These are phyloP conservation scores for Narthecium ossifragum DNA, from an alignment of 106 monocot species.

Conservation along the genomic window DNA sequence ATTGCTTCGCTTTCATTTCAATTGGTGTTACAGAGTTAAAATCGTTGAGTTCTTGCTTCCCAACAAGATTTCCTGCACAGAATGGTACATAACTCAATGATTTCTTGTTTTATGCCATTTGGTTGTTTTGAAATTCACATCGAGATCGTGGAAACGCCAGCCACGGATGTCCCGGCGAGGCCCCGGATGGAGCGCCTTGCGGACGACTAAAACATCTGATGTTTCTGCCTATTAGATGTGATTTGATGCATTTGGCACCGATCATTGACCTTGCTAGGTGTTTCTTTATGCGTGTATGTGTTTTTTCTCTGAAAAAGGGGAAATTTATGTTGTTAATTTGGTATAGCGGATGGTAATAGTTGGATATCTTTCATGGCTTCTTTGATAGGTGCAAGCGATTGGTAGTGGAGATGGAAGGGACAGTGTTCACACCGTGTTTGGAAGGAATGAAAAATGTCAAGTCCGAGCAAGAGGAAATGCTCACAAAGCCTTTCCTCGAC, in stretches of 20 bases:
- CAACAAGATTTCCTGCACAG: background rate
- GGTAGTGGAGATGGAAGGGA: slow-evolving; percentile 46
- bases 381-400: slow-evolving; percentile 18
- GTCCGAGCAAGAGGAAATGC: slow-evolving; percentile 57
- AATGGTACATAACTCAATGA: no score
- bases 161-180: no score
- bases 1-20: slow-evolving; percentile 9
- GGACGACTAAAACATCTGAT: no score
- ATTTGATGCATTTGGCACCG: background rate
- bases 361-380: no score
- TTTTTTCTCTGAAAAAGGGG: no score
- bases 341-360: no score
- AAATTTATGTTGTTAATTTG: no score
- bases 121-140: no score
- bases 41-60: background rate
- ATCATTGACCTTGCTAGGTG: background rate
- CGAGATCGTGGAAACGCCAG: no score
- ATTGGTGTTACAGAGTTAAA: slow-evolving; percentile 13
- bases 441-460: slow-evolving; percentile 87
- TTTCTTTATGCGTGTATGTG: background rate
- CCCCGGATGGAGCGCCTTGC: no score
- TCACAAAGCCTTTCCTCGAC: slow-evolving; percentile 83
- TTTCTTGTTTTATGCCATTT: no score
- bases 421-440: slow-evolving; percentile 75
- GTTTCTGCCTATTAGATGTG: no score